phyloP scores from a whole-genome alignment of 1,284 basidiomycete genomes.

The Apiotrichum porosum region DNA sequence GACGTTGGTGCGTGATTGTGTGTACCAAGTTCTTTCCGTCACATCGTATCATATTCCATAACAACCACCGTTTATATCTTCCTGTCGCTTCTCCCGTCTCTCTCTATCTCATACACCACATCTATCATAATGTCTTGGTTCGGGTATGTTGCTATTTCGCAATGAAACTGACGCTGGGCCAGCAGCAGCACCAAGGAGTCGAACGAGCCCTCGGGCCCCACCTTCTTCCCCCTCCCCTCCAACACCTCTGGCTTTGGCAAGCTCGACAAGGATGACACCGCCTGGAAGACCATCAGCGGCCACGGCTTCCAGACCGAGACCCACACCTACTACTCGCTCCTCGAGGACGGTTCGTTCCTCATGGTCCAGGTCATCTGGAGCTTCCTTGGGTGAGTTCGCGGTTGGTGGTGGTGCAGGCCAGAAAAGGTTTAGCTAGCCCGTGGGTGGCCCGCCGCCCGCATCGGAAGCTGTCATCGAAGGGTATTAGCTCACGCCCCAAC shows the following conservation, averaged over 20 bases:
- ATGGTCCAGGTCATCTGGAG: conserved; percentile 96
- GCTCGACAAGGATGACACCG: conserved; percentile 41
- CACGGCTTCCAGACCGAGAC: conserved; percentile 88
- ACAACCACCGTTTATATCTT: no score
- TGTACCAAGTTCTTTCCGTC: no score
- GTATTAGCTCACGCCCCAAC: not conserved
- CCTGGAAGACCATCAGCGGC: conserved; percentile 67
- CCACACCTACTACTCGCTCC: conserved; percentile 78
- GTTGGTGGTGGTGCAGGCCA: no score
- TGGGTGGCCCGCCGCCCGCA: no score
- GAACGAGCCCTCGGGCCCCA: conserved; percentile 49
- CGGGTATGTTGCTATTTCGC: not conserved
- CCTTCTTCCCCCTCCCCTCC: conserved; percentile 70
- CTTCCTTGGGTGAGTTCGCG: conserved; percentile 75
- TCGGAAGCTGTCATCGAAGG: no score
- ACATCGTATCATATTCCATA: no score
- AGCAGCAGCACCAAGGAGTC: conserved; percentile 1
- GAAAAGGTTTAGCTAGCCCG: no score
- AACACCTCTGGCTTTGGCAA: conserved; percentile 35
- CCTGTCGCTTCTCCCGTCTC: no score
- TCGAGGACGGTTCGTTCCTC: conserved; percentile 74
- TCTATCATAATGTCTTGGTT: conserved; percentile 13
- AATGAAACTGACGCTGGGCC: not conserved
- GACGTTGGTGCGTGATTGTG: no score
- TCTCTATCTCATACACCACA: not conserved